Conservation (phyloP, 2,329 filamentous ascomycete genomes). For the Achaetomium macrosporum region DNA sequence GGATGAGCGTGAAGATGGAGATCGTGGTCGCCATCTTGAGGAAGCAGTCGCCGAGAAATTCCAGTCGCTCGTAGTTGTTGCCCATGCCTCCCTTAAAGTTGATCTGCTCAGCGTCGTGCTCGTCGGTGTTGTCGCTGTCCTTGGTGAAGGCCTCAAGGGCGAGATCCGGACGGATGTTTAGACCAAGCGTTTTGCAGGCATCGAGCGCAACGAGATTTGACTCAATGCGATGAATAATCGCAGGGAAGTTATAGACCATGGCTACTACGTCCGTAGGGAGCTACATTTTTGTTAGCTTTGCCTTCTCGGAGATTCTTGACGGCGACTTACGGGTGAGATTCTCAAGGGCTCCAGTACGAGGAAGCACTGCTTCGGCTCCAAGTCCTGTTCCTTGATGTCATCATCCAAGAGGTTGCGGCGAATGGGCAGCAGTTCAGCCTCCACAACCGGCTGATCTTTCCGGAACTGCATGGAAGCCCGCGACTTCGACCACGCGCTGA, state of each 20-base stretch:
- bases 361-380: constrained; percentile 46
- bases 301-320: constrained; percentile 27
- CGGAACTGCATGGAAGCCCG: constrained; percentile 49
- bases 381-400: constrained; percentile 43
- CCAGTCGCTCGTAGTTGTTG: constrained; percentile 87
- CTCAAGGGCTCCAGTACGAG: constrained; percentile 71
- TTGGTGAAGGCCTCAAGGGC: constrained; percentile 91
- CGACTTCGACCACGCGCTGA: constrained; percentile 65
- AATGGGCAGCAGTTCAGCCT: constrained; percentile 66
- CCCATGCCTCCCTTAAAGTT: constrained; percentile 84
- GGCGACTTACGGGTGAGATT: constrained; percentile 63
- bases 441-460: constrained; percentile 72
- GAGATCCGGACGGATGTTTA: constrained; percentile 58
- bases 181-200: constrained; percentile 57
- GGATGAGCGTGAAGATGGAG: constrained; percentile 70
- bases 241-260: constrained; percentile 71
- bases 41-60: constrained; percentile 90
- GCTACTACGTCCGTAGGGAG: constrained; percentile 63
- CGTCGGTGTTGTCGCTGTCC: constrained; percentile 77
- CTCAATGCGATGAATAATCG: constrained; percentile 79
- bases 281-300: constrained; percentile 35
- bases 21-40: constrained; percentile 95
- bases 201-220: constrained; percentile 75
- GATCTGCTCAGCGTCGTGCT: constrained; percentile 60
- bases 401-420: constrained; percentile 81